These are phyloP conservation scores for Plantago major DNA, from an alignment of 257 asterid genomes.

Conservation along the genomic window DNA sequence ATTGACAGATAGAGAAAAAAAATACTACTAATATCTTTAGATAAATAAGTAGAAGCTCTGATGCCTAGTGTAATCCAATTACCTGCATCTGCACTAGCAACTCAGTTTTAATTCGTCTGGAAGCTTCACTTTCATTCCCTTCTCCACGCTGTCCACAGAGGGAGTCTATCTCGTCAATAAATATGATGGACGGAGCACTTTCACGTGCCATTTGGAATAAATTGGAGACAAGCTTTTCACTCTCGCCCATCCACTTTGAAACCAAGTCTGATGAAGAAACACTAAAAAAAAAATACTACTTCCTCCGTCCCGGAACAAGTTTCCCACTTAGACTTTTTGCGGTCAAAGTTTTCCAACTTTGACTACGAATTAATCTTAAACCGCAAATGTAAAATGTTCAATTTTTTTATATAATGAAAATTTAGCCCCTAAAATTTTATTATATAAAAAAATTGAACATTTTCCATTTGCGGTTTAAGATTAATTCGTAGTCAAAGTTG, in stretches of 20 bases:
- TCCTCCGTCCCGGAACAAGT: too few relatives aligned
- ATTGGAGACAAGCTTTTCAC: constrained; percentile 97
- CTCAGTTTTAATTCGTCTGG: constrained; percentile 94
- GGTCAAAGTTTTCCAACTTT: too few relatives aligned
- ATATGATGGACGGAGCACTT: constrained; percentile 92
- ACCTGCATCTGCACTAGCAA: constrained; percentile 99
- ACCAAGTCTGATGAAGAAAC: constrained; percentile 96
- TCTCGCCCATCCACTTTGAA: constrained; percentile 99
- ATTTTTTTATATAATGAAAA: too few relatives aligned
- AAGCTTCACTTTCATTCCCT: constrained; percentile 99
- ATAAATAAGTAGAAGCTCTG: not conserved
- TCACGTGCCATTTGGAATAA: constrained; percentile 99
- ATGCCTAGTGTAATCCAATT: constrained; percentile 17
- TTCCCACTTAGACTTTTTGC: too few relatives aligned
- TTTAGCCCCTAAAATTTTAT: too few relatives aligned
- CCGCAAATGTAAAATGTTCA: too few relatives aligned
- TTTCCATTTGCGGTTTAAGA: too few relatives aligned
- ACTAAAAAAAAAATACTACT: constrained; percentile 62
- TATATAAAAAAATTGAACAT: too few relatives aligned
- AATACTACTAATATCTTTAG: not conserved
- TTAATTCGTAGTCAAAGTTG: too few relatives aligned
- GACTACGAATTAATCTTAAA: too few relatives aligned
- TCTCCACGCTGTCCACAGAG: constrained; percentile 94
- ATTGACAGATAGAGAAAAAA: not conserved
- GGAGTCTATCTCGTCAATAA: constrained; percentile 94